Percentiles rank a stretch among this genome's conserved stretches.
Evolutionary conservation across 257 asterid genomes (phyloP).

Genomic region (Coffea eugenioides): DNA sequence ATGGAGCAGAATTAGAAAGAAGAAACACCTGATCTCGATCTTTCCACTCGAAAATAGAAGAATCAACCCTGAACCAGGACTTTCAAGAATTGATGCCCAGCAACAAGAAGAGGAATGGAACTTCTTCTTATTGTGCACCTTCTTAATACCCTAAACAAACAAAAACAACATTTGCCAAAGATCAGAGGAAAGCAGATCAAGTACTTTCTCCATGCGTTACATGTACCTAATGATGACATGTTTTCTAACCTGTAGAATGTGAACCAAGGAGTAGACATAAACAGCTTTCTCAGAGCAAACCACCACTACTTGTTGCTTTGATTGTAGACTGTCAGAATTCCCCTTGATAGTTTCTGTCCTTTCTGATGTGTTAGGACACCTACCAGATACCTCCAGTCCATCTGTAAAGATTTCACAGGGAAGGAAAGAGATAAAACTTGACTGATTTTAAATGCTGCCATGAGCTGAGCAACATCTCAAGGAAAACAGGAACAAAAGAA

Average conservation of each 20-base stretch:
- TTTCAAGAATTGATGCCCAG: slow-evolving; percentile 76
- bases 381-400: slow-evolving; percentile 33
- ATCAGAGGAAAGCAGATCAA: slow-evolving; percentile 5
- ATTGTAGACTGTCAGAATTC: slow-evolving; percentile 35
- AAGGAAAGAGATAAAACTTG: slow-evolving; percentile 5
- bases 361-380: slow-evolving; percentile 35
- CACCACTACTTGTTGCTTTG: slow-evolving; percentile 55
- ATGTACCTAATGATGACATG: slow-evolving; percentile 9
- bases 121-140: slow-evolving; percentile 81
- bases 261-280: slow-evolving; percentile 70
- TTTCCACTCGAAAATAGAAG: slow-evolving; percentile 80
- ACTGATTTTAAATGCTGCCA: slow-evolving; percentile 7
- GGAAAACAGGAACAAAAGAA: not conserved
- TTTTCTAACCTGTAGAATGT: slow-evolving; percentile 62
- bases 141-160: slow-evolving; percentile 68
- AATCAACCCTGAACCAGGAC: slow-evolving; percentile 56
- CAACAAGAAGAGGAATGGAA: slow-evolving; percentile 65
- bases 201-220: not conserved
- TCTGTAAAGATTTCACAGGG: slow-evolving; percentile 26
- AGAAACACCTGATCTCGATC: slow-evolving; percentile 70
- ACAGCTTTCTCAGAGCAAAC: slow-evolving; percentile 84
- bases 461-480: not conserved
- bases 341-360: slow-evolving; percentile 33
- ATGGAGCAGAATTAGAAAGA: slow-evolving; percentile 6
- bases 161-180: slow-evolving; percentile 14